Percentiles rank a stretch among this genome's conserved stretches.
These are phyloP conservation scores for Dysphania ambrosioides DNA, from an alignment of 148 eudicot species.

Conservation along the genomic window DNA sequence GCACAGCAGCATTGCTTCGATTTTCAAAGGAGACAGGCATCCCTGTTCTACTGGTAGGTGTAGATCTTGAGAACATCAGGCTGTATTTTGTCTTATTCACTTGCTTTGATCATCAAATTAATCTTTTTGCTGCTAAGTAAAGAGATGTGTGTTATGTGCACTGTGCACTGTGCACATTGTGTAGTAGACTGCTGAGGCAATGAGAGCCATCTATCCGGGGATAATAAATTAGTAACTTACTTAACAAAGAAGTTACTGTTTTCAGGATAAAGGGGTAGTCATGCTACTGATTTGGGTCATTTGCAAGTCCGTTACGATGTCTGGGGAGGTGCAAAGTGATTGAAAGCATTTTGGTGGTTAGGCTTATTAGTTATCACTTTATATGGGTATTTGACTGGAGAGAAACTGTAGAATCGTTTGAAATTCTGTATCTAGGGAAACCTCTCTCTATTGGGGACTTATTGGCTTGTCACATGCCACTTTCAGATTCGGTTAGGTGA, in stretches of 20 bases:
- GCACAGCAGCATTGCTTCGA: constrained; percentile 86
- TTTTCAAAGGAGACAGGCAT: constrained; percentile 87
- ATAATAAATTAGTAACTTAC: background rate
- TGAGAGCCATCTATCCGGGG: background rate
- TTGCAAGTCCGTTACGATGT: background rate
- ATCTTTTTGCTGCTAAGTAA: background rate
- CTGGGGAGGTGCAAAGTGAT: background rate
- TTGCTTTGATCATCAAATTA: background rate
- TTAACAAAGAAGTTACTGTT: background rate
- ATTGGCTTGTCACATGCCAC: background rate
- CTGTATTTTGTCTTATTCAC: background rate
- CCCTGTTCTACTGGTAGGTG: constrained; percentile 79
- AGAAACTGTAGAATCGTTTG: background rate
- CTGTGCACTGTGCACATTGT: background rate
- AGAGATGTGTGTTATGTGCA: background rate
- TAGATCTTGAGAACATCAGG: background rate
- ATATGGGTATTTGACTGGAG: background rate
- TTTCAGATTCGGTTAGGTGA: background rate
- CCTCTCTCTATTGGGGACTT: background rate
- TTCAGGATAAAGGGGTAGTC: background rate
- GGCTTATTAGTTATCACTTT: background rate
- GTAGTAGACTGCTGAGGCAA: background rate
- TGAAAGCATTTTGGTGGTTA: background rate
- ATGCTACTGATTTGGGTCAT: background rate
- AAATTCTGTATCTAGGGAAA: background rate